Percentiles rank a stretch among this genome's conserved stretches.
These are phyloP conservation scores for Huntiella abstrusa DNA, from an alignment of 2,329 filamentous ascomycete genomes.

Conservation along the genomic window DNA sequence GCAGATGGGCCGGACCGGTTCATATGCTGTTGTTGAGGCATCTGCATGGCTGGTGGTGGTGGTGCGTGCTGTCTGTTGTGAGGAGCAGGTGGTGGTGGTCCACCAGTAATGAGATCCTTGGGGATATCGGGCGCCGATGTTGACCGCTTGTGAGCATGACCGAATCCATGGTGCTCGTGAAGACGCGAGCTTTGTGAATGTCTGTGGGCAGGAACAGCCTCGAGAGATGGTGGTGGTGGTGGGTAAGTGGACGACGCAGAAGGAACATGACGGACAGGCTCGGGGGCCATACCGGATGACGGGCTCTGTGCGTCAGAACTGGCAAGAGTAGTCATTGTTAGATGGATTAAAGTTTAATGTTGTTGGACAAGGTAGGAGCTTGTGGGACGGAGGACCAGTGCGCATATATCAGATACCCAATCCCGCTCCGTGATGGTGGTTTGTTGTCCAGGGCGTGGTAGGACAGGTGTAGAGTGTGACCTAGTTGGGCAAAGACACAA, in stretches of 20 bases:
- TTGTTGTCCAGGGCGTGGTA: too few relatives aligned
- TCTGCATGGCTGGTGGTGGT: background rate
- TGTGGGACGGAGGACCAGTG: too few relatives aligned
- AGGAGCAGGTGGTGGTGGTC: background rate
- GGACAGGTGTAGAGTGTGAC: too few relatives aligned
- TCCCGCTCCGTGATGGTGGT: too few relatives aligned
- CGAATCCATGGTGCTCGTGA: conserved; percentile 6
- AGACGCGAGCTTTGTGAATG: conserved; percentile 6
- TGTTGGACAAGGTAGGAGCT: too few relatives aligned
- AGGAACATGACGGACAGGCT: conserved; percentile 1
- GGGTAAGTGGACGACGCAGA: conserved; percentile 5
- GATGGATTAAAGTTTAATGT: background rate
- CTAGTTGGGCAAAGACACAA: too few relatives aligned
- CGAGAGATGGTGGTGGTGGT: background rate
- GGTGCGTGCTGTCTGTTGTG: background rate
- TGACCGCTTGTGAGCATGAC: conserved; percentile 10
- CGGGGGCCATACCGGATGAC: conserved; percentile 1
- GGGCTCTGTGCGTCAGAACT: conserved; percentile 9
- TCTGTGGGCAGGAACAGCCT: background rate
- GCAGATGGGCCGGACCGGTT: background rate
- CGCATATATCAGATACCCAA: too few relatives aligned
- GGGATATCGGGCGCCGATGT: conserved; percentile 10
- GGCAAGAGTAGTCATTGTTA: conserved; percentile 4
- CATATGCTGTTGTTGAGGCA: background rate
- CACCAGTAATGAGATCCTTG: conserved; percentile 7